Evolutionary conservation across 805 yeast species (phyloP), one percentile per base, ranked within the genome.

Genomic region (Starmerella bombicola): DNA sequence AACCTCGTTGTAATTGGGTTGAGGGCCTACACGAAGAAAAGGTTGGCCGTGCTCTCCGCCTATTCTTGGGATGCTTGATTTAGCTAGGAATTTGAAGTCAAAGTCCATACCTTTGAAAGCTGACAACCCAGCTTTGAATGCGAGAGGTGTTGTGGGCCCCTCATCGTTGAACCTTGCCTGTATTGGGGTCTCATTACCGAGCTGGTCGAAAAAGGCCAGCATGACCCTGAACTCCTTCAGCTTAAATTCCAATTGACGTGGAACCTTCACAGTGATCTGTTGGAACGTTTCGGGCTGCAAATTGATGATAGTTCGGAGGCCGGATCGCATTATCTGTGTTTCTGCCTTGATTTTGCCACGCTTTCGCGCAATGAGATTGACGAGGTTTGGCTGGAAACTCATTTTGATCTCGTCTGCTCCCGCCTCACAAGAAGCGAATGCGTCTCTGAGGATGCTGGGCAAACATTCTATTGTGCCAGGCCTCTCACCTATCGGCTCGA

Each of bases 341-440:
- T 22, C 22, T 12, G 17, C 17, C 26, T 21, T 22, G 20, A 34
- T 26, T 18, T 30, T 12, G 18, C 40, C 42, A 18, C 42, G 31
- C 24, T 34, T 38, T 28, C 40, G 35, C 8, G 52, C 51, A 7
- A 43, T 40, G 20, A 45, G 37, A 19, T 35, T 45, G 28, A 49
- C 45, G 20, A 35, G 31, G 19, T 32, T 35, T 4, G 37, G 29
- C 13, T 42, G 44, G 32, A 50, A 38, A 19, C 30, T 26, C 18
- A 51, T 35, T 25, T 46, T 46, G n/a, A 46, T 40, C 37, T 47
- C 49, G 21, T 51, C 55, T 9, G 55, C 55, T 5, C 42, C 37
- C n/a, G 40, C 15, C 33, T 44, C 48, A 20, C 46, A 46, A 13
- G 48, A 40, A n/a, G 49, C 43, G 18, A 44, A 40, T 24, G 50